Evolutionary conservation across 2,329 filamentous ascomycete genomes (phyloP).

Genomic region (Claviceps quebecensis): DNA sequence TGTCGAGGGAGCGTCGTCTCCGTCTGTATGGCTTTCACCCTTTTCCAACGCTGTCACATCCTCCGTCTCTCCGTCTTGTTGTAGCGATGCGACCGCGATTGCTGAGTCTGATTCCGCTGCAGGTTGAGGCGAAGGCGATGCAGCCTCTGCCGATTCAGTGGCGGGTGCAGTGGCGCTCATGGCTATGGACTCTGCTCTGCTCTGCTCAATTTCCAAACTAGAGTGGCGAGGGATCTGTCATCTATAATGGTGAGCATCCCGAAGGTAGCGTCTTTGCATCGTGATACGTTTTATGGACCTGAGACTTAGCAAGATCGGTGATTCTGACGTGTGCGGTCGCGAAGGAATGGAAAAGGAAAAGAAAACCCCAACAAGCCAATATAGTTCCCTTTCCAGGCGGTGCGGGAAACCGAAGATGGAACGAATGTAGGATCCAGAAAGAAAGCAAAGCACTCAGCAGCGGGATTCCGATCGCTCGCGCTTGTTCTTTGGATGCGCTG

Average conservation of each 20-base stretch:
- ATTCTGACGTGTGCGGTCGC: neutral
- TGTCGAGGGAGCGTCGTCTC: neutral
- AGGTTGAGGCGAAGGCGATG: slow-evolving; percentile 6
- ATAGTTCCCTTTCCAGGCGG: neutral
- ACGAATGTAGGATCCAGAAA: neutral
- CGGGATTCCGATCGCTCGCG: neutral
- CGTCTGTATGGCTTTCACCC: neutral
- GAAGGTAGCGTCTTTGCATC: slow-evolving; percentile 16
- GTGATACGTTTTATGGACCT: slow-evolving; percentile 26
- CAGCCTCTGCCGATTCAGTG: neutral
- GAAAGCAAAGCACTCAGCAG: neutral
- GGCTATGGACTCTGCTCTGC: slow-evolving; percentile 1
- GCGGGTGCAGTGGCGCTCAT: slow-evolving; percentile 4
- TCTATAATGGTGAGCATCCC: slow-evolving; percentile 25
- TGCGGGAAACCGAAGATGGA: neutral
- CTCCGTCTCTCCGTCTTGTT: slow-evolving; percentile 7
- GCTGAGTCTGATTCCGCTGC: slow-evolving; percentile 2
- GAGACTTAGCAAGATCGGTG: slow-evolving; percentile 15
- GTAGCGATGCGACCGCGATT: slow-evolving; percentile 3
- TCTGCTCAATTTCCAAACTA: slow-evolving; percentile 4
- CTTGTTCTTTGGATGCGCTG: neutral
- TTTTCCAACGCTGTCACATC: neutral
- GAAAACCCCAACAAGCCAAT: neutral
- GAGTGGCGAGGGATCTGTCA: slow-evolving; percentile 12
- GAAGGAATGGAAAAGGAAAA: neutral